phyloP scores from a whole-genome alignment of 164 flowering plant genomes.

The Piper longum region DNA sequence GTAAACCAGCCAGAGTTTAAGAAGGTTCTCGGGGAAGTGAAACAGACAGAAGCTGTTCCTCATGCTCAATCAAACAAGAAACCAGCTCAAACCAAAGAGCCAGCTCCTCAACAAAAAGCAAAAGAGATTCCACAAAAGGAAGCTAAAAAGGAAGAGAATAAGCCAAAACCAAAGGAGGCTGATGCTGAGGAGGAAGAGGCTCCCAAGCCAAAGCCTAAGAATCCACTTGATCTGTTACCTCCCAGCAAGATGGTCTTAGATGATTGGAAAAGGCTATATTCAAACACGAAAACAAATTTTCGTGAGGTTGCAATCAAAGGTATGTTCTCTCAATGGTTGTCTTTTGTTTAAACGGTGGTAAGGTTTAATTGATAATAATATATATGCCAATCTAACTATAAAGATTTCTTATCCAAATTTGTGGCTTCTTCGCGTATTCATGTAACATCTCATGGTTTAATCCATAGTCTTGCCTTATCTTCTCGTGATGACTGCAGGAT shows the following conservation, averaged over 20 bases:
- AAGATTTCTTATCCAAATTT: too few relatives aligned
- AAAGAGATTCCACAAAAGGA: conserved; percentile 30
- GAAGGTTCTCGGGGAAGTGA: conserved; percentile 64
- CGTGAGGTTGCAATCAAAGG: conserved; percentile 97
- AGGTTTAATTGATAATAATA: background rate
- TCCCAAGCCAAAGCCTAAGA: conserved; percentile 91
- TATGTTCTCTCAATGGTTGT: conserved; percentile 8
- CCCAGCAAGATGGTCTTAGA: conserved; percentile 49
- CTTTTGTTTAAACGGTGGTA: background rate
- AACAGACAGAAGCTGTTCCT: conserved; percentile 59
- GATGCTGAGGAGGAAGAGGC: conserved; percentile 63
- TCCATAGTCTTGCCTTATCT: background rate
- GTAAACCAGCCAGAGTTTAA: conserved; percentile 73
- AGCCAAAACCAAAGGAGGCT: conserved; percentile 15
- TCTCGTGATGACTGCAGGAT: conserved; percentile 34
- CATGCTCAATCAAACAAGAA: conserved; percentile 32
- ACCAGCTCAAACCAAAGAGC: conserved; percentile 37
- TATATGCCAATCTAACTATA: background rate
- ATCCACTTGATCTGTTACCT: conserved; percentile 73
- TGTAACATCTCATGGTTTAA: background rate
- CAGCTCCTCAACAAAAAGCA: conserved; percentile 10
- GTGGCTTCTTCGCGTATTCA: background rate
- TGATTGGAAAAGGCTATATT: conserved; percentile 84
- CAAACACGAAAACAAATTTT: conserved; percentile 61
- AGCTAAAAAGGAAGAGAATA: conserved; percentile 22